phyloP scores from a whole-genome alignment of 2,329 filamentous ascomycete species.

The Rhynchosporium secalis region DNA sequence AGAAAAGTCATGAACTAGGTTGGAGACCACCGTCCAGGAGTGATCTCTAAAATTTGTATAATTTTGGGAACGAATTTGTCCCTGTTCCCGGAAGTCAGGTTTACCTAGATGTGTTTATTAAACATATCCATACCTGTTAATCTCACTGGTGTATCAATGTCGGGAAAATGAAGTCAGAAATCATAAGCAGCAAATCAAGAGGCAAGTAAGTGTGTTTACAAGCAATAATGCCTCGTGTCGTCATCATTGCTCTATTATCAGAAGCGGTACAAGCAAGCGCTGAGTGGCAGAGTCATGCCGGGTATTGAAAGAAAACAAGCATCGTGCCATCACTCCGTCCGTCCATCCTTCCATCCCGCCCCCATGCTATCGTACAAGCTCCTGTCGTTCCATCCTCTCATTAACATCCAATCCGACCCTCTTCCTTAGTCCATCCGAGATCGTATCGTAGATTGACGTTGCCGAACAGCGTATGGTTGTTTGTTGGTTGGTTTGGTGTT shows the following conservation, averaged over 20 bases:
- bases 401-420: not conserved
- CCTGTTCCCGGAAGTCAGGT: too few relatives aligned
- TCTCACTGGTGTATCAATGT: too few relatives aligned
- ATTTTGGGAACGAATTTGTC: too few relatives aligned
- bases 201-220: not conserved
- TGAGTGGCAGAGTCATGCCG: conserved; percentile 15
- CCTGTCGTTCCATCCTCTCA: not conserved
- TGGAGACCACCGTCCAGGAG: too few relatives aligned
- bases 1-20: too few relatives aligned
- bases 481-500: not conserved
- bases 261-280: conserved; percentile 14
- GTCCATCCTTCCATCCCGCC: not conserved
- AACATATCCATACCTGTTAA: too few relatives aligned
- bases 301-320: conserved; percentile 21
- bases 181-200: not conserved
- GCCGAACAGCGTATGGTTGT: not conserved
- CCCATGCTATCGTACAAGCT: conserved; percentile 10
- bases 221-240: not conserved
- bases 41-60: too few relatives aligned
- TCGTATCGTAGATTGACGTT: not conserved
- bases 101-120: too few relatives aligned
- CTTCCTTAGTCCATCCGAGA: not conserved
- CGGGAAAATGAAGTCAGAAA: not conserved
- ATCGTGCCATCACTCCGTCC: conserved; percentile 2
- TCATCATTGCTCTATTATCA: conserved; percentile 17